phyloP scores from a whole-genome alignment of 148 eudicot species.

The Salicornia ramosissima region DNA sequence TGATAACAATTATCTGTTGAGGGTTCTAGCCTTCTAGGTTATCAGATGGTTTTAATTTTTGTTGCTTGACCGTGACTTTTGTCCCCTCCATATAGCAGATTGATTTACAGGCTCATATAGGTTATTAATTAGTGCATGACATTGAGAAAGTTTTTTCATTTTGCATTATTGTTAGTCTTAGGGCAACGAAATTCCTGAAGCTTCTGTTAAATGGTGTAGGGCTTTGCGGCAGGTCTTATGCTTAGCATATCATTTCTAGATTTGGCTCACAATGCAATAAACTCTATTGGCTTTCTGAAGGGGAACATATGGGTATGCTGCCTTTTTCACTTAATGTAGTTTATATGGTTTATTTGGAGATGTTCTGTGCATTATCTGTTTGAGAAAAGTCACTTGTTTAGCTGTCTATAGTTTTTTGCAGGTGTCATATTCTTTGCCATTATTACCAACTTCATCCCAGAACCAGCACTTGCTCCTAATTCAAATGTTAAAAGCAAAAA shows the following conservation, averaged over 20 bases:
- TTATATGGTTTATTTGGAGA: background rate
- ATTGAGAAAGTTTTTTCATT: background rate
- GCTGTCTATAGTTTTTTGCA: constrained; percentile 75
- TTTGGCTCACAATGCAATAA: constrained; percentile 97
- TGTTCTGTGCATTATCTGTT: background rate
- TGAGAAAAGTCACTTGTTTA: constrained; percentile 18
- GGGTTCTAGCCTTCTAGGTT: background rate
- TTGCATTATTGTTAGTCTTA: background rate
- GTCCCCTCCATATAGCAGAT: background rate
- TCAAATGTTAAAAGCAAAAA: constrained; percentile 63
- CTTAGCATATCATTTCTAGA: constrained; percentile 96
- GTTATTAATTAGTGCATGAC: background rate
- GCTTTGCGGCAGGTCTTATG: constrained; percentile 99
- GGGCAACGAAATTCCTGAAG: constrained; percentile 4
- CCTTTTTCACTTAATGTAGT: constrained; percentile 6
- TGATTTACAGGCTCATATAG: background rate
- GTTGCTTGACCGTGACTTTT: background rate
- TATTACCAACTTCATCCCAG: constrained; percentile 85
- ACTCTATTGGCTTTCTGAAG: constrained; percentile 87
- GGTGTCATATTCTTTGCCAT: constrained; percentile 96
- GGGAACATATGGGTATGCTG: constrained; percentile 83
- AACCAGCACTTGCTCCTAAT: constrained; percentile 71
- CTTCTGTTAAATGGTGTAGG: constrained; percentile 40
- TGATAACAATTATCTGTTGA: too few relatives aligned
- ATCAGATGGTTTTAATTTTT: background rate